Evolutionary conservation across 2,329 filamentous ascomycete species (phyloP).

Genomic region (Cadophora malorum): DNA sequence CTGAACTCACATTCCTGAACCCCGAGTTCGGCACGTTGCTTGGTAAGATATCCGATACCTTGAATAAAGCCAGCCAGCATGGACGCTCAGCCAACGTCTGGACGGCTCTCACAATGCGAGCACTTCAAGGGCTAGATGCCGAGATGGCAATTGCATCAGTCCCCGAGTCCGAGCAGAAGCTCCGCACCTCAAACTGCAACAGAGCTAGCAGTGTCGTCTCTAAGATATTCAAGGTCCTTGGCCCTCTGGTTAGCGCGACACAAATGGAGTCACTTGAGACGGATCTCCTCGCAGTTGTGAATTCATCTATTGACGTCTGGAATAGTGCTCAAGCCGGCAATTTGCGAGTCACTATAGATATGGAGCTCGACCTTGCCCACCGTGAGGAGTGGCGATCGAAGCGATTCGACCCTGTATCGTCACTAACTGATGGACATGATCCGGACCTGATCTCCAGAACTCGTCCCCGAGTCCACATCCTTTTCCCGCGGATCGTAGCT

Average conservation of each 20-base stretch:
- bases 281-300: slow-evolving; percentile 21
- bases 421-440: background rate
- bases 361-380: background rate
- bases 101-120: slow-evolving; percentile 32
- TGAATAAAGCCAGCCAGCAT: slow-evolving; percentile 18
- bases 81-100: slow-evolving; percentile 27
- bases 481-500: slow-evolving; percentile 17
- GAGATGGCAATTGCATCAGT: background rate
- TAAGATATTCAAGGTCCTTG: background rate
- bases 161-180: background rate
- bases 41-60: slow-evolving; percentile 17
- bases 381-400: background rate
- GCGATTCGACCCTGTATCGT: background rate
- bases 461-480: background rate
- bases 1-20: slow-evolving; percentile 21
- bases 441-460: background rate
- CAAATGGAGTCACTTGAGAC: slow-evolving; percentile 15
- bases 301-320: slow-evolving; percentile 29
- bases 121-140: slow-evolving; percentile 17
- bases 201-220: background rate
- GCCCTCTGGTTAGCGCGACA: background rate
- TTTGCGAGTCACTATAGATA: background rate
- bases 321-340: slow-evolving; percentile 24
- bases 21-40: slow-evolving; percentile 24
- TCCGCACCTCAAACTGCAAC: background rate